Conservation (phyloP, 2,329 filamentous ascomycete genomes). For the Diaporthe caulivora region DNA sequence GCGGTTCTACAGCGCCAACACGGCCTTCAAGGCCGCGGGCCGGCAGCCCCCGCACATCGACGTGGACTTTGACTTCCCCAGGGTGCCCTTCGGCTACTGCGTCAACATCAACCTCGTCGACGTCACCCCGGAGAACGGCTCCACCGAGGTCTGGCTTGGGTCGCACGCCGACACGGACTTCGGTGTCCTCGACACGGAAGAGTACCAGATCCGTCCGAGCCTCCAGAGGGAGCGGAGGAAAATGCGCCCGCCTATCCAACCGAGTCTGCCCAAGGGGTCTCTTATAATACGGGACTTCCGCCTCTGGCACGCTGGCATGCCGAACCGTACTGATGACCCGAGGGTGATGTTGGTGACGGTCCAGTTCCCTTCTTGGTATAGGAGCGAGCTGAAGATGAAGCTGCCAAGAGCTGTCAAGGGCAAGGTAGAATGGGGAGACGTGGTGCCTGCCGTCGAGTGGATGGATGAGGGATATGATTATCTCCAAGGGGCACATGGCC, state of each 20-base stretch:
- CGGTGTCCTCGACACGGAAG: constrained; percentile 44
- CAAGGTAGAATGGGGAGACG: constrained; percentile 50
- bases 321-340: constrained; percentile 56
- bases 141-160: constrained; percentile 64
- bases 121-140: constrained; percentile 58
- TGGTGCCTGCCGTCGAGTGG: constrained; percentile 52
- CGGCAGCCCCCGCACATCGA: constrained; percentile 58
- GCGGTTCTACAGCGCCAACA: constrained; percentile 55
- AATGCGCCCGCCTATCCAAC: constrained; percentile 53
- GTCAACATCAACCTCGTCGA: constrained; percentile 61
- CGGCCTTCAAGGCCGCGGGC: constrained; percentile 51
- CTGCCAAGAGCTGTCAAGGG: constrained; percentile 48
- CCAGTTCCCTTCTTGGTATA: constrained; percentile 54
- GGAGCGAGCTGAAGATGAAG: constrained; percentile 49
- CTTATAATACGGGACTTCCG: constrained; percentile 60
- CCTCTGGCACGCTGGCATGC: constrained; percentile 63
- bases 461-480: constrained; percentile 52
- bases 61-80: constrained; percentile 59
- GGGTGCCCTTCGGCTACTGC: constrained; percentile 60
- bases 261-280: constrained; percentile 55
- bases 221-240: constrained; percentile 49
- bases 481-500: constrained; percentile 51
- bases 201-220: constrained; percentile 47
- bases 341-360: constrained; percentile 58
- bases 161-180: constrained; percentile 56